Conservation (phyloP, 768 basidiomycete species). For the Suillus decipiens region DNA sequence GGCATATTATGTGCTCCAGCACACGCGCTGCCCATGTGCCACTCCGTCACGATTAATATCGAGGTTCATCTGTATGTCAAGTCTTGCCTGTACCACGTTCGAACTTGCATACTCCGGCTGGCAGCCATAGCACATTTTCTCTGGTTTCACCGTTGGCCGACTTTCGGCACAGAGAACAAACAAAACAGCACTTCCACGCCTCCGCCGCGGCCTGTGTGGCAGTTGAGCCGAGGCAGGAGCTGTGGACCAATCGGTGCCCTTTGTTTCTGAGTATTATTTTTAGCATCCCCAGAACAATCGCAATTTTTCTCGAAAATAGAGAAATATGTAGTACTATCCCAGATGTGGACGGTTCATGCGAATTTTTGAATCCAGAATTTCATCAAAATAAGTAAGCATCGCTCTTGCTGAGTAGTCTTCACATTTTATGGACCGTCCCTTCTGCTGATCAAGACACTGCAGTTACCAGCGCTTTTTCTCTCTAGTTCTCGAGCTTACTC, state of each 20-base stretch:
- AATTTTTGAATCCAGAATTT: neutral
- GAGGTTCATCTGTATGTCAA: neutral
- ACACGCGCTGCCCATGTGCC: slow-evolving; percentile 2
- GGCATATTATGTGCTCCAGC: slow-evolving; percentile 8
- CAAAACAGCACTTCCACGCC: neutral
- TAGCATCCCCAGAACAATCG: neutral
- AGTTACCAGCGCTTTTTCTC: neutral
- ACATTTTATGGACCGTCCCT: neutral
- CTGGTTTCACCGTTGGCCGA: neutral
- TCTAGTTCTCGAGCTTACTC: neutral
- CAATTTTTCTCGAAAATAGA: neutral
- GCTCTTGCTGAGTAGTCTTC: neutral
- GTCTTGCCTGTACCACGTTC: neutral
- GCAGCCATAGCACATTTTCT: neutral
- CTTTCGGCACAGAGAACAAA: neutral
- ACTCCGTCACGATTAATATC: neutral
- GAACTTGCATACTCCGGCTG: slow-evolving; percentile 1
- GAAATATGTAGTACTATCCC: neutral
- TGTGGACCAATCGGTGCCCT: neutral
- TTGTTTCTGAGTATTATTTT: slow-evolving; percentile 4
- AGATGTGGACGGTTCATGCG: neutral
- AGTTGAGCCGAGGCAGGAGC: too few relatives aligned
- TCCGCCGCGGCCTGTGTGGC: neutral
- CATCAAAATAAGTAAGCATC: neutral
- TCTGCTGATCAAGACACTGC: neutral